Conservation (phyloP, 768 basidiomycete genomes). For the Xerocomellus chrysenteron region DNA sequence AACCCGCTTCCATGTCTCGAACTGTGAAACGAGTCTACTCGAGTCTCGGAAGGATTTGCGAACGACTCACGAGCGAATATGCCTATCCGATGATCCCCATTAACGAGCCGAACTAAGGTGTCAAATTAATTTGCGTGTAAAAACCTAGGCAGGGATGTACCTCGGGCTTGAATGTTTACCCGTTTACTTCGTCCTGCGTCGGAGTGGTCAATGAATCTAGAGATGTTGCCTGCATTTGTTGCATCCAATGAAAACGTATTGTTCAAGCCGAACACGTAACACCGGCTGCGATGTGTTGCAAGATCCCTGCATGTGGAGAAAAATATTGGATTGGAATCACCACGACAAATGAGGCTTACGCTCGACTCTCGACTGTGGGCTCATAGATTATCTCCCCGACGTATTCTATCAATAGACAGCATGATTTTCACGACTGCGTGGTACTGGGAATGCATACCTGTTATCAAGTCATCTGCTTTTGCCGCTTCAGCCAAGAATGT, state of each 20-base stretch:
- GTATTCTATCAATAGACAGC: slow-evolving; percentile 49
- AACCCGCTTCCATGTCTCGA: slow-evolving; percentile 38
- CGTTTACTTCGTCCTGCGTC: slow-evolving; percentile 14
- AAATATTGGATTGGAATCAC: neutral
- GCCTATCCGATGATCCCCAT: slow-evolving; percentile 67
- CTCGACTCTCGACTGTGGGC: slow-evolving; percentile 48
- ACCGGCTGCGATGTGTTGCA: slow-evolving; percentile 48
- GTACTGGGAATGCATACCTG: slow-evolving; percentile 29
- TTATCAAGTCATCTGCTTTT: slow-evolving; percentile 45
- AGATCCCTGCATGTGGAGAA: slow-evolving; percentile 36
- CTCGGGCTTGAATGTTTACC: slow-evolving; percentile 46
- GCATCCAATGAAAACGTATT: slow-evolving; percentile 50
- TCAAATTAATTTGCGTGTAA: neutral
- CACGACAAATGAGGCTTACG: slow-evolving; percentile 36
- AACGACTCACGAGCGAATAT: slow-evolving; percentile 37
- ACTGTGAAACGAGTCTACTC: slow-evolving; percentile 27
- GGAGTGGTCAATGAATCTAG: slow-evolving; percentile 70
- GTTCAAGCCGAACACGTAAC: slow-evolving; percentile 63
- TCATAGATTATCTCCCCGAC: slow-evolving; percentile 59
- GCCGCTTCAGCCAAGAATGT: slow-evolving; percentile 49
- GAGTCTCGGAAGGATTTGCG: too few species aligned
- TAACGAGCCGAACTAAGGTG: slow-evolving; percentile 51
- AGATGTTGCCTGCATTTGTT: slow-evolving; percentile 53
- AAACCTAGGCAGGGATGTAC: slow-evolving; percentile 31
- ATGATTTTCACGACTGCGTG: neutral